Conservation (phyloP, 2,329 filamentous ascomycete species). For the Ramularia endophylla region DNA sequence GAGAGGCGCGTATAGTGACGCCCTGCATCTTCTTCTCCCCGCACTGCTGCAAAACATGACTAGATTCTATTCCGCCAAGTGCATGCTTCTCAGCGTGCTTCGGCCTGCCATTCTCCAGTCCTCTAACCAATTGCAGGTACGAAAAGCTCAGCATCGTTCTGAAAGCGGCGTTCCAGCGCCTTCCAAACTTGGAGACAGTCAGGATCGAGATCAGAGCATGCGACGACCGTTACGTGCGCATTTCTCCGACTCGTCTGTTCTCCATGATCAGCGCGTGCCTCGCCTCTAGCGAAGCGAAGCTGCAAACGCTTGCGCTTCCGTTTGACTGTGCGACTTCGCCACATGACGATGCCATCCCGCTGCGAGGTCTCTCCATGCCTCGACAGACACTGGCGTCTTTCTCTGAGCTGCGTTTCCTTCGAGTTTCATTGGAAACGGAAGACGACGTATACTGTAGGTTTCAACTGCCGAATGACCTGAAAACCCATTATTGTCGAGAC, state of each 20-base stretch:
- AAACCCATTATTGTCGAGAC: no score
- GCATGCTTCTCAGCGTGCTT: no score
- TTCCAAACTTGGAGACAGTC: neutral
- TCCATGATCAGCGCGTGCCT: neutral
- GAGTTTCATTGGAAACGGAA: neutral
- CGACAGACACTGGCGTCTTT: neutral
- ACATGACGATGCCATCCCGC: no score
- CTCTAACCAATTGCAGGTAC: no score
- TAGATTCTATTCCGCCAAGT: neutral
- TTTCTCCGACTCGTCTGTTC: neutral
- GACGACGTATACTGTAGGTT: neutral
- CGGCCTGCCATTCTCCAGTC: no score
- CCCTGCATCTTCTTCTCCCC: no score
- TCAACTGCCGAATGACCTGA: no score
- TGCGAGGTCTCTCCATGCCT: constrained; percentile 1
- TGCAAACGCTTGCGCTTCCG: neutral
- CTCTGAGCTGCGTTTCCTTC: neutral
- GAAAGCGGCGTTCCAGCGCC: neutral
- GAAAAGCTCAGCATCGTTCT: neutral
- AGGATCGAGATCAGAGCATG: neutral
- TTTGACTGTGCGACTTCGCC: no score
- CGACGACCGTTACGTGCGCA: no score
- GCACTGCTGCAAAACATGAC: no score
- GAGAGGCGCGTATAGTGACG: neutral
- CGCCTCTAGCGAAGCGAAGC: neutral